Conservation (phyloP, 1,284 basidiomycete species). For the Microbotryum lychnidis-dioicae region DNA sequence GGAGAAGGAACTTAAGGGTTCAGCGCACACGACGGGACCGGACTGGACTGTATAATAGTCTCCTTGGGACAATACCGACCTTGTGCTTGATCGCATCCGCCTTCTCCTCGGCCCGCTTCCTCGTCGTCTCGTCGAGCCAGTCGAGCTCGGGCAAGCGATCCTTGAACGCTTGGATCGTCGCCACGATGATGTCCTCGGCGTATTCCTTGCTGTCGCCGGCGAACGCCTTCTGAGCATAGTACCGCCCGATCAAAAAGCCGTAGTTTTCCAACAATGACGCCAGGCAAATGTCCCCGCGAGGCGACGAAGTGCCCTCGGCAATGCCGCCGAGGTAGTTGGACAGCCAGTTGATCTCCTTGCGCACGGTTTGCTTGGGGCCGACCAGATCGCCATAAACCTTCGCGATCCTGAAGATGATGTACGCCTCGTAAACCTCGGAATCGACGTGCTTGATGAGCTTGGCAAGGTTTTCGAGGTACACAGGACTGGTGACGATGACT, state of each 20-base stretch:
- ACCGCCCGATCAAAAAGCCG: slow-evolving; percentile 48
- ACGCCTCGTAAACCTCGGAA: slow-evolving; percentile 70
- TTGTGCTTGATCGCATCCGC: slow-evolving; percentile 42
- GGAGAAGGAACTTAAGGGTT: slow-evolving; percentile 44
- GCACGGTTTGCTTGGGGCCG: slow-evolving; percentile 62
- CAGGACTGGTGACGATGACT: slow-evolving; percentile 77
- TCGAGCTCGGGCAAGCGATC: slow-evolving; percentile 62
- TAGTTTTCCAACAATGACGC: slow-evolving; percentile 42
- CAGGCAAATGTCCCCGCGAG: slow-evolving; percentile 60
- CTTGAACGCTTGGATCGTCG: slow-evolving; percentile 79
- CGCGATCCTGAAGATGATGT: slow-evolving; percentile 51
- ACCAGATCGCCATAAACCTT: slow-evolving; percentile 44
- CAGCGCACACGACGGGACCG: not conserved
- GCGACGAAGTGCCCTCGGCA: slow-evolving; percentile 74
- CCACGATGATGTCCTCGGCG: slow-evolving; percentile 77
- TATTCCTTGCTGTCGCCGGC: slow-evolving; percentile 65
- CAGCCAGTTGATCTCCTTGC: slow-evolving; percentile 62
- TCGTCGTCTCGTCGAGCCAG: slow-evolving; percentile 88
- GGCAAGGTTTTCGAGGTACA: slow-evolving; percentile 62
- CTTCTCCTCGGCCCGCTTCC: slow-evolving; percentile 75
- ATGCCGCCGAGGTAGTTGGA: slow-evolving; percentile 69
- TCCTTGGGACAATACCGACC: slow-evolving; percentile 15
- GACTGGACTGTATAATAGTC: not conserved
- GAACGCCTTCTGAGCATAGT: slow-evolving; percentile 82
- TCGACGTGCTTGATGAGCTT: slow-evolving; percentile 61